These are phyloP conservation scores for Turnera subulata DNA, from an alignment of 345 rosid species.

Conservation along the genomic window DNA sequence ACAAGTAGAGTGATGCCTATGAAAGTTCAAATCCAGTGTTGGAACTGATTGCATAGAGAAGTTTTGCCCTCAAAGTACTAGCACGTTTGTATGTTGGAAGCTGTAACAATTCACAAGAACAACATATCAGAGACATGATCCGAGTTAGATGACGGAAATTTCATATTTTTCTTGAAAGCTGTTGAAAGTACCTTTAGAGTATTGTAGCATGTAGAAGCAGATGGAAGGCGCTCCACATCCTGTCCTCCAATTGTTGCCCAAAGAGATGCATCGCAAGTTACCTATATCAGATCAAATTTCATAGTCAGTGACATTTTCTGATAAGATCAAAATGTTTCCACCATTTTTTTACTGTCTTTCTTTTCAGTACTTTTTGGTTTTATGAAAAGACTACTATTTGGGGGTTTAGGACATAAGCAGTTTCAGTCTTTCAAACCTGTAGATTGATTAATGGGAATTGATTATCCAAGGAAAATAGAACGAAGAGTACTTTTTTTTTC, in stretches of 20 bases:
- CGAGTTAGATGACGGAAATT: slow-evolving; percentile 2
- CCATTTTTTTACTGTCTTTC: not conserved
- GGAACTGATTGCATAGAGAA: slow-evolving; percentile 88
- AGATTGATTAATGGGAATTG: no score
- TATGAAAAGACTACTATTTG: no score
- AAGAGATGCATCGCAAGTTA: slow-evolving; percentile 77
- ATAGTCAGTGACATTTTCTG: slow-evolving; percentile 1
- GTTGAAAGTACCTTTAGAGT: slow-evolving; percentile 72
- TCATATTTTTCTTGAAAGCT: not conserved
- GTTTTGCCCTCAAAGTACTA: slow-evolving; percentile 84
- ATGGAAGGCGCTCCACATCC: slow-evolving; percentile 96
- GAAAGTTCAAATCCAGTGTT: slow-evolving; percentile 98
- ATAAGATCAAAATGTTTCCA: no score
- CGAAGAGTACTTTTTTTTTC: no score
- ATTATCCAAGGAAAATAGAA: no score
- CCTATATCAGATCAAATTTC: slow-evolving; percentile 43
- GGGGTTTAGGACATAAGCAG: no score
- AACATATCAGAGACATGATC: slow-evolving; percentile 9
- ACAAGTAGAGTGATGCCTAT: slow-evolving; percentile 27
- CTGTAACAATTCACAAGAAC: slow-evolving; percentile 45
- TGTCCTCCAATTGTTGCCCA: slow-evolving; percentile 96
- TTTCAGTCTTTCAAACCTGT: not conserved
- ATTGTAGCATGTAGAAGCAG: slow-evolving; percentile 98
- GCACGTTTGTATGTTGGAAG: slow-evolving; percentile 90
- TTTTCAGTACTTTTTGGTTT: not conserved